Percentiles rank a stretch among this genome's conserved stretches.
Evolutionary conservation across 768 basidiomycete genomes (phyloP).

Genomic region (Clavaria fumosa): DNA sequence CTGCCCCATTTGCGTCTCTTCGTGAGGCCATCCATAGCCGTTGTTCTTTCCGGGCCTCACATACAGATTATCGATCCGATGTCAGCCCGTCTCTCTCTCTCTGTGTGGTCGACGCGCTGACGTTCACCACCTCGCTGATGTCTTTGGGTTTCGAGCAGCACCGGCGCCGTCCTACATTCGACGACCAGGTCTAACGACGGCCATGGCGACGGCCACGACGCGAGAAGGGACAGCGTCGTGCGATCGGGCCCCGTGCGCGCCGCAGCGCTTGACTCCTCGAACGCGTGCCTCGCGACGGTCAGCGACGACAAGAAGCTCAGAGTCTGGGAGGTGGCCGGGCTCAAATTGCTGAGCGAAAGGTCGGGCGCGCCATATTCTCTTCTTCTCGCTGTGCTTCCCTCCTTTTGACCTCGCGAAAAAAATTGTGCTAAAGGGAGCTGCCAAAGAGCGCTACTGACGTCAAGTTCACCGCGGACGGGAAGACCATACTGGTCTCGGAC

Average conservation of each 20-base stretch:
- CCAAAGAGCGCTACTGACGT: conserved; percentile 72
- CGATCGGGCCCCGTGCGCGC: conserved; percentile 46
- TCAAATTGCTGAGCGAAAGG: conserved; percentile 50
- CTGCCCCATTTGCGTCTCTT: too few species aligned
- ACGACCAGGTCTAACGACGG: too few species aligned
- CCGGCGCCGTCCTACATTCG: too few species aligned
- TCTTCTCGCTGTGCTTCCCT: conserved; percentile 1
- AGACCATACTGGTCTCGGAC: conserved; percentile 70
- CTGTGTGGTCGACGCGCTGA: too few species aligned
- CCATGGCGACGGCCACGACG: too few species aligned
- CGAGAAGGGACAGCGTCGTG: conserved; percentile 18
- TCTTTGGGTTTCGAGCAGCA: too few species aligned
- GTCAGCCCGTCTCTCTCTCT: too few species aligned
- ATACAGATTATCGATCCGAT: too few species aligned
- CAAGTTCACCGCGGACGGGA: conserved; percentile 40
- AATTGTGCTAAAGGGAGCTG: conserved; percentile 38
- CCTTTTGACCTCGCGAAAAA: neutral
- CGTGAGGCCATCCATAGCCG: too few species aligned
- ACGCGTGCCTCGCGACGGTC: conserved; percentile 38
- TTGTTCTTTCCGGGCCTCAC: too few species aligned
- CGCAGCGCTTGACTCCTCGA: conserved; percentile 31
- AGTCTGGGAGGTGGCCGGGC: conserved; percentile 48
- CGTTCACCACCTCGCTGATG: too few species aligned
- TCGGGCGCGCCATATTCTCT: conserved; percentile 18
- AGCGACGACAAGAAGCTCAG: conserved; percentile 75